These are phyloP conservation scores for Trypanosomatidae sp. DNA, from an alignment of 208 protist species.

Conservation along the genomic window DNA sequence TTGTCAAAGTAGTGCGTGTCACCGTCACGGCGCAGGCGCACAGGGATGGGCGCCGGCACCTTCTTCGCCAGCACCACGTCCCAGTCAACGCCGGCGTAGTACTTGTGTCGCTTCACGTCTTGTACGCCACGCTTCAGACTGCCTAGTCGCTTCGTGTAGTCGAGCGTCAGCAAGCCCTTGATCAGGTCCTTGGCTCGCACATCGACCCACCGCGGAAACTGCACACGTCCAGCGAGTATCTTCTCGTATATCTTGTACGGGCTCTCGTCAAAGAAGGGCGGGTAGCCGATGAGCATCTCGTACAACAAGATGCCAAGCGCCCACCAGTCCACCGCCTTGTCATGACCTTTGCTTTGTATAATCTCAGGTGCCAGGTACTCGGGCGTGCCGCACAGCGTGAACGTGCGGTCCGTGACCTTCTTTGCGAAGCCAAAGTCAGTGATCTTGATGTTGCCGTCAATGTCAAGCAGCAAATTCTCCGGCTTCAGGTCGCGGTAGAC, in stretches of 20 bases:
- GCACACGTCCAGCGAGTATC: conserved; percentile 69
- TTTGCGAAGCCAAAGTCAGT: conserved; percentile 87
- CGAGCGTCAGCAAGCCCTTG: conserved; percentile 59
- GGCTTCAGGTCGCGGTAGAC: conserved; percentile 85
- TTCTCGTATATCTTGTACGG: conserved; percentile 89
- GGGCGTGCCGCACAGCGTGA: conserved; percentile 74
- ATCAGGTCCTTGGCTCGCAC: conserved; percentile 75
- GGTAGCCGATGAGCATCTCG: conserved; percentile 84
- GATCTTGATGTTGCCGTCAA: conserved; percentile 76
- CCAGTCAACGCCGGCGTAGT: conserved; percentile 94
- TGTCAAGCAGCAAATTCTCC: conserved; percentile 77
- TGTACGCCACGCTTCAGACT: conserved; percentile 72
- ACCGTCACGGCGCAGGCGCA: conserved; percentile 58
- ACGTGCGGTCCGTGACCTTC: conserved; percentile 63
- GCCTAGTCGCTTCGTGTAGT: conserved; percentile 84
- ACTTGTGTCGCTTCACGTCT: conserved; percentile 95
- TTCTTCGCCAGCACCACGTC: conserved; percentile 67
- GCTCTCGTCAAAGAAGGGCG: conserved; percentile 88
- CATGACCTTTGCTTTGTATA: conserved; percentile 72
- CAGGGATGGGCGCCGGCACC: conserved; percentile 71
- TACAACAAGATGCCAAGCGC: conserved; percentile 84
- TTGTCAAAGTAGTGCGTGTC: conserved; percentile 88
- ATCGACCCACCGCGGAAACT: conserved; percentile 80
- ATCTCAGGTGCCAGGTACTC: conserved; percentile 84
- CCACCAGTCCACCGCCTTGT: conserved; percentile 85